Evolutionary conservation across 257 asterid genomes (phyloP), one percentile per base, ranked within the genome.

Genomic region (Thymus quinquecostatus): DNA sequence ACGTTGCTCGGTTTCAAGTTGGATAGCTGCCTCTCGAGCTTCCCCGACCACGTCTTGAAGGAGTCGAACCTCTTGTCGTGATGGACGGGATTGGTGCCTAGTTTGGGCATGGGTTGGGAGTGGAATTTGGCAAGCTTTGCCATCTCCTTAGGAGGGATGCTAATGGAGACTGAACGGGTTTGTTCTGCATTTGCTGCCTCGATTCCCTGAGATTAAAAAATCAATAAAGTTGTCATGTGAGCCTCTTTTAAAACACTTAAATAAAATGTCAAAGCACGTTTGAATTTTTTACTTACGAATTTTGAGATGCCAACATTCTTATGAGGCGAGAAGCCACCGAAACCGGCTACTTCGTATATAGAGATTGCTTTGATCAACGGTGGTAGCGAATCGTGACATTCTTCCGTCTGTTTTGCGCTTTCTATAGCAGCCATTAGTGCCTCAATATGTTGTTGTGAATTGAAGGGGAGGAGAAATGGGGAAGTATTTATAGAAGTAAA

Each of bases 1-100:
- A 28, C 8, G 70, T 75, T 60, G 81, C 33, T 0, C 87, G 82
- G 40, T 38, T 38, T 38, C 41, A 90, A 56, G 43, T 79, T 80
- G 6, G 97, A 82, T 13, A 88, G 4, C 14, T 92, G 92, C 14
- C 95, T 82, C 84, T 92, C 98, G 11, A 88, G 86, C 44, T 74
- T 81, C 3, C 95, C 96, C 0, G 96, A 90, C 91, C 95, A 88
- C 54, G 97, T 90, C 78, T 87, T 92, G 90, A 90, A 88, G 34
- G 93, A 82, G 79, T 92, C 89, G 33, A 73, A 92, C 61, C 92
- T 82, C 43, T 68, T 76, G 33, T 92, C 92, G 49, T 44, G 49
- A 10, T 44, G 10, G 13, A 44, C 6, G 44, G 5, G 44, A 21
- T 38, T 38, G 44, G 44, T 38, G 44, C 44, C 3, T 3, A 3